These are phyloP conservation scores for Annulohypoxylon truncatum DNA, from an alignment of 2,329 filamentous ascomycete species.

Conservation along the genomic window DNA sequence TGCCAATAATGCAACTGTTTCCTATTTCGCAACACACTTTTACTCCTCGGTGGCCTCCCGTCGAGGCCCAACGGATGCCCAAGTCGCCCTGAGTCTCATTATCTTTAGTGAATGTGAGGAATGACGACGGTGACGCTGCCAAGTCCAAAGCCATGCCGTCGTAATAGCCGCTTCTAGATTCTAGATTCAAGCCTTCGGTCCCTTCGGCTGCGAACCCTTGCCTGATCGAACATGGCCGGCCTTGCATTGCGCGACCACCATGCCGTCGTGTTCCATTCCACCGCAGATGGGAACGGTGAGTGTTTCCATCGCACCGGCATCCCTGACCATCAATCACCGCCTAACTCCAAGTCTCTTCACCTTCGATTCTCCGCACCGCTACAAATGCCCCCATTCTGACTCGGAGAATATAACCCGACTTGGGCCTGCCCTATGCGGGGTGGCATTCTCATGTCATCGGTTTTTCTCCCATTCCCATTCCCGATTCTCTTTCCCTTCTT, in stretches of 20 bases:
- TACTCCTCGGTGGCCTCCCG: not conserved
- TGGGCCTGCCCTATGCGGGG: slow-evolving; percentile 3
- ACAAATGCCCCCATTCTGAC: slow-evolving; percentile 10
- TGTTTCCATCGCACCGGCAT: not conserved
- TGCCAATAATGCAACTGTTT: not conserved
- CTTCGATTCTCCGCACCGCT: slow-evolving; percentile 17
- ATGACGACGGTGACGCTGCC: slow-evolving; percentile 3
- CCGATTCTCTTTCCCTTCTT: not conserved
- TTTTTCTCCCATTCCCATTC: not conserved
- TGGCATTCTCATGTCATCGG: not conserved
- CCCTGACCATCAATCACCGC: not conserved
- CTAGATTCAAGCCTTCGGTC: slow-evolving; percentile 19
- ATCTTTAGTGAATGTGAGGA: not conserved
- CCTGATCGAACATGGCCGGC: slow-evolving; percentile 19
- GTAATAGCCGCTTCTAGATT: slow-evolving; percentile 18
- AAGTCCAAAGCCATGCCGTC: slow-evolving; percentile 6
- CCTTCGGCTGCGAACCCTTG: slow-evolving; percentile 11
- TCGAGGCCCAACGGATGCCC: not conserved
- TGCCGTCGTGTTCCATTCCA: slow-evolving; percentile 18
- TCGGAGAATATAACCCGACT: slow-evolving; percentile 17
- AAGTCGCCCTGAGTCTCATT: not conserved
- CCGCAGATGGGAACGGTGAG: slow-evolving; percentile 9
- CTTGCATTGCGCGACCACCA: slow-evolving; percentile 25
- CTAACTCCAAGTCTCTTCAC: not conserved
- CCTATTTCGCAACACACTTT: not conserved